Evolutionary conservation across 1,139 yeast species (phyloP), one percentile per base, ranked within the genome.

Genomic region (Ogataea hybrid): DNA sequence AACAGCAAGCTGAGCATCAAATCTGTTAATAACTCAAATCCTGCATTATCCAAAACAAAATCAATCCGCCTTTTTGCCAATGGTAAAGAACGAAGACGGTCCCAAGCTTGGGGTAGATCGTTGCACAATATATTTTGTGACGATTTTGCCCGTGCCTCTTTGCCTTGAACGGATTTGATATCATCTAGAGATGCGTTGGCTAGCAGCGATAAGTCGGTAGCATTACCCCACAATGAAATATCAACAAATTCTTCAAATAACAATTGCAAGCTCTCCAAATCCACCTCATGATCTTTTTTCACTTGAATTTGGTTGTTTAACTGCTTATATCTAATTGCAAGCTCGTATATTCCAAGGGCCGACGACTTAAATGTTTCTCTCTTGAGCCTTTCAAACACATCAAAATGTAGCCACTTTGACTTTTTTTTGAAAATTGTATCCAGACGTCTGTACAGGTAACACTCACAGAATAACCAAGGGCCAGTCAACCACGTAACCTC

Each of bases 151-250:
- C 97, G 76, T 15, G 87, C 89, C 51, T 84, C 88, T 12, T 84
- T 87, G 29, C 96, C 97, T 70, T 92, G 99, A 35, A 89, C 77
- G 5, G 92, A 81, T 63, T 87, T 84, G 56, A 92, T 84, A 52
- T 92, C 97, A 43, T 89, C 96, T 29, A 88, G 64, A 6, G 92
- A 79, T 31, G 87, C 86, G 42, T 86, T 88, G 4, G 95, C 90
- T 50, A 92, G 71, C 46, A 94, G 70, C 0, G 97, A 88, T 58
- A 92, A 73, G 65, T 92, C 99, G 6, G 97, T 88, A 18, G 97
- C 97, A 64, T 92, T 92, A 18, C 99, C 99, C 98, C 98, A 92
- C 45, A 92, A 70, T 0, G 97, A 86, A 48, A 92, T 79, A 58
- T 89, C 96, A 35, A 85, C 67, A 56, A 89, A 86, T 61, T 94